These are phyloP conservation scores for Suillus spraguei DNA, from an alignment of 768 basidiomycete species.

Conservation along the genomic window DNA sequence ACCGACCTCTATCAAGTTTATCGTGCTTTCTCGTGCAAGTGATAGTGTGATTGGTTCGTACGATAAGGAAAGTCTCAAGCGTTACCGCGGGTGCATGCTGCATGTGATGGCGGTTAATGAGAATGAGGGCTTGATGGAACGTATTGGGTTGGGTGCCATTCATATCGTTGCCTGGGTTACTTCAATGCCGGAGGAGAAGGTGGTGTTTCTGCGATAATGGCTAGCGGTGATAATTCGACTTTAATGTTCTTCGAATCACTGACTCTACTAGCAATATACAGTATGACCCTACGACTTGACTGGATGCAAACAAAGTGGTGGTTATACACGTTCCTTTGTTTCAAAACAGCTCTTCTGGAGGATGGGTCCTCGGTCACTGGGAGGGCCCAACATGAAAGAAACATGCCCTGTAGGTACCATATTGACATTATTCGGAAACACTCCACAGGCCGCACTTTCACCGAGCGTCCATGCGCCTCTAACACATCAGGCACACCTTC, in stretches of 20 bases:
- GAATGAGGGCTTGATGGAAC: conserved; percentile 19
- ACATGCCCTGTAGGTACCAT: too few relatives aligned
- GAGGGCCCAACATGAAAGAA: too few relatives aligned
- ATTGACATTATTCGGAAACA: too few relatives aligned
- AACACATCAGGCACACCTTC: too few relatives aligned
- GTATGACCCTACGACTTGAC: neutral
- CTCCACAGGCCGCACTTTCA: too few relatives aligned
- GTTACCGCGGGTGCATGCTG: conserved; percentile 19
- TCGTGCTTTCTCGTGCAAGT: conserved; percentile 23
- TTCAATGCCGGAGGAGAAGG: conserved; percentile 1
- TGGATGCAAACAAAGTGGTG: neutral
- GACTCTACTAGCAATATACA: neutral
- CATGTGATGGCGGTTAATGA: conserved; percentile 26
- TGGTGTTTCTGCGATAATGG: conserved; percentile 1
- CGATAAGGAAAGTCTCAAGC: conserved; percentile 14
- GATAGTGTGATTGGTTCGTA: conserved; percentile 9
- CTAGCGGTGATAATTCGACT: neutral
- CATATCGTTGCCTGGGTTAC: conserved; percentile 22
- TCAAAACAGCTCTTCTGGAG: conserved; percentile 1
- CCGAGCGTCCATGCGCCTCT: too few relatives aligned
- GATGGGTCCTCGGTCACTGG: neutral
- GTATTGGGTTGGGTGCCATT: conserved; percentile 23
- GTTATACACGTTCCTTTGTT: neutral
- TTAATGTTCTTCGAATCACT: neutral
- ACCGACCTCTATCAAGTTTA: conserved; percentile 15